A percentile compares a stretch with the other conserved stretches of the same genome.
Conservation (phyloP, 805 yeast genomes). For the Candida corydali region DNA sequence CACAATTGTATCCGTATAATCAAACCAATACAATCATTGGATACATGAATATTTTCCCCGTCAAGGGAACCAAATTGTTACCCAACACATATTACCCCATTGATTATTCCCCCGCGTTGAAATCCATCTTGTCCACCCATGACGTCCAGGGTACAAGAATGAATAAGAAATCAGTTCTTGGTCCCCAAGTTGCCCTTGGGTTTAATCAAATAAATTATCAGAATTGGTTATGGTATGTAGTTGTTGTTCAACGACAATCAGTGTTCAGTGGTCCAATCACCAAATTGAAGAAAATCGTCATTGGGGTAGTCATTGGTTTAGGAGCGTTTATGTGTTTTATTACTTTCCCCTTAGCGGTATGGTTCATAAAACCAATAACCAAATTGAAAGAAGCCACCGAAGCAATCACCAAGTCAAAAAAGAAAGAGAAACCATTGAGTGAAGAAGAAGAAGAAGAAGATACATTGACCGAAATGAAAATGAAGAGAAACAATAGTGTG, state of each 20-base stretch:
- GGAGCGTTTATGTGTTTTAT: slow-evolving; percentile 69
- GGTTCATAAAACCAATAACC: slow-evolving; percentile 80
- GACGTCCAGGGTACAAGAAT: slow-evolving; percentile 24
- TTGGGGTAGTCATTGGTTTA: slow-evolving; percentile 74
- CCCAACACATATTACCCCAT: slow-evolving; percentile 23
- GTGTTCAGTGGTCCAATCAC: slow-evolving; percentile 61
- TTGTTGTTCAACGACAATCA: slow-evolving; percentile 58
- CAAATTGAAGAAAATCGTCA: slow-evolving; percentile 60
- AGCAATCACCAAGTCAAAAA: slow-evolving; percentile 47
- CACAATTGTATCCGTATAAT: slow-evolving; percentile 1
- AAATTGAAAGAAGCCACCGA: slow-evolving; percentile 80
- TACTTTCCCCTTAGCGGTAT: slow-evolving; percentile 81
- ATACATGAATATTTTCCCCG: slow-evolving; percentile 31
- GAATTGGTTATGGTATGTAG: slow-evolving; percentile 61
- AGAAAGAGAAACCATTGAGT: slow-evolving; percentile 9
- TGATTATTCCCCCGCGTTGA: slow-evolving; percentile 22
- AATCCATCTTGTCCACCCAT: slow-evolving; percentile 18
- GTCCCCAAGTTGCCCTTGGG: slow-evolving; percentile 30
- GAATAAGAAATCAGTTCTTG: slow-evolving; percentile 17
- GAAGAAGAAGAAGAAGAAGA: neutral
- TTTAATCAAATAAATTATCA: slow-evolving; percentile 26
- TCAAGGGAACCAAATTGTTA: slow-evolving; percentile 8
- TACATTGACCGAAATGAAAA: neutral
- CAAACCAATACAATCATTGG: slow-evolving; percentile 24
- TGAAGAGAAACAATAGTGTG: slow-evolving; percentile 22